phyloP scores from a whole-genome alignment of 345 rosid genomes.

The Eucalyptus tenuipes region DNA sequence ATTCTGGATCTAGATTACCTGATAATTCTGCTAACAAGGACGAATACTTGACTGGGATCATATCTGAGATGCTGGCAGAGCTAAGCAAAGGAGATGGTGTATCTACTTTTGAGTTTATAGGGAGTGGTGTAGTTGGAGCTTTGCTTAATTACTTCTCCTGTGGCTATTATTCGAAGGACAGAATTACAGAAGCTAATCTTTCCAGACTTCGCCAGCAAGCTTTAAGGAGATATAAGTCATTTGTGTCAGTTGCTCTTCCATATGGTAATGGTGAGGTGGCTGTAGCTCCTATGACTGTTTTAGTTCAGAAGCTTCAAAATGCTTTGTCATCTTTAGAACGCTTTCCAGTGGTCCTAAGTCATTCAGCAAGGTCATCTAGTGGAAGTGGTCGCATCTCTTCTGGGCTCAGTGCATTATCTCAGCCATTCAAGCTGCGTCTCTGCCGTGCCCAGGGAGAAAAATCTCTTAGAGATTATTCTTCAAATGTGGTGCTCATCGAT shows the following conservation, averaged over 20 bases:
- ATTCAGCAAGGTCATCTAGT: constrained; percentile 73
- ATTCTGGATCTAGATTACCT: constrained; percentile 38
- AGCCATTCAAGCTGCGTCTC: constrained; percentile 88
- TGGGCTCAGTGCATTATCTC: constrained; percentile 91
- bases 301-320: constrained; percentile 96
- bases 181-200: constrained; percentile 60
- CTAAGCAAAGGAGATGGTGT: constrained; percentile 96
- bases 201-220: constrained; percentile 84
- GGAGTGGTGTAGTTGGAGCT: constrained; percentile 96
- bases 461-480: constrained; percentile 90
- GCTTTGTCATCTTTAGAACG: constrained; percentile 91
- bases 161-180: constrained; percentile 79
- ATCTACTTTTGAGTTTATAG: constrained; percentile 95
- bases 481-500: constrained; percentile 90
- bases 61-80: constrained; percentile 79
- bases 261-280: constrained; percentile 27
- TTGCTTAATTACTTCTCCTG: constrained; percentile 90
- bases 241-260: constrained; percentile 73
- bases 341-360: constrained; percentile 93
- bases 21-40: constrained; percentile 65
- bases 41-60: constrained; percentile 65
- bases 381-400: constrained; percentile 96
- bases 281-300: constrained; percentile 59
- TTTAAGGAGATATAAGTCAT: constrained; percentile 65
- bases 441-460: constrained; percentile 92